These are phyloP conservation scores for Lathyrus sativus DNA, from an alignment of 306 rosid genomes.

Conservation along the genomic window DNA sequence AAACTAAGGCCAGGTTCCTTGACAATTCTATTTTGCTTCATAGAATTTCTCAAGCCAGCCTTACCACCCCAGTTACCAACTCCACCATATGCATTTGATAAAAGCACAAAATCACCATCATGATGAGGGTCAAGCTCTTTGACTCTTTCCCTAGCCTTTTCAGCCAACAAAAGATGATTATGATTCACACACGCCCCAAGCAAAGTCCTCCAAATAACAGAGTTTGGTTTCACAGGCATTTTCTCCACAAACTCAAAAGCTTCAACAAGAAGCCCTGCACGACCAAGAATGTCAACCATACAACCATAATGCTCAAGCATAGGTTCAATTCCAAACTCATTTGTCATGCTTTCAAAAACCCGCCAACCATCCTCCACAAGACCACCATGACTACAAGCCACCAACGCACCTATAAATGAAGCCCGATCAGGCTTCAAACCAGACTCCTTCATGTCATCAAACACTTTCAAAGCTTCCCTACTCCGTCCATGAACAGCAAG, in stretches of 20 bases:
- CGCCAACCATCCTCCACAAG: constrained; percentile 58
- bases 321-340: constrained; percentile 46
- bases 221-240: constrained; percentile 55
- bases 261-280: constrained; percentile 54
- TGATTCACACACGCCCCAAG: constrained; percentile 66
- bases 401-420: constrained; percentile 49
- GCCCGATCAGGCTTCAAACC: constrained; percentile 53
- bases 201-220: constrained; percentile 68
- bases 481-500: constrained; percentile 59
- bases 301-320: constrained; percentile 67
- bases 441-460: constrained; percentile 47
- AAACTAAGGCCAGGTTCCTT: constrained; percentile 60
- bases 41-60: constrained; percentile 49
- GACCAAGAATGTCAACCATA: constrained; percentile 67
- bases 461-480: constrained; percentile 50
- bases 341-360: constrained; percentile 46
- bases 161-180: constrained; percentile 53
- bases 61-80: constrained; percentile 63
- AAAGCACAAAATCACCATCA: constrained; percentile 62
- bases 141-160: constrained; percentile 53
- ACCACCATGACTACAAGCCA: constrained; percentile 69
- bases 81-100: constrained; percentile 60
- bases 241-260: constrained; percentile 60
- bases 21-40: constrained; percentile 54
- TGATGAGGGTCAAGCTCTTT: constrained; percentile 53